Percentiles rank a stretch among this genome's conserved stretches.
Conservation (phyloP, 2,329 filamentous ascomycete species). For the Fusarium falciforme region DNA sequence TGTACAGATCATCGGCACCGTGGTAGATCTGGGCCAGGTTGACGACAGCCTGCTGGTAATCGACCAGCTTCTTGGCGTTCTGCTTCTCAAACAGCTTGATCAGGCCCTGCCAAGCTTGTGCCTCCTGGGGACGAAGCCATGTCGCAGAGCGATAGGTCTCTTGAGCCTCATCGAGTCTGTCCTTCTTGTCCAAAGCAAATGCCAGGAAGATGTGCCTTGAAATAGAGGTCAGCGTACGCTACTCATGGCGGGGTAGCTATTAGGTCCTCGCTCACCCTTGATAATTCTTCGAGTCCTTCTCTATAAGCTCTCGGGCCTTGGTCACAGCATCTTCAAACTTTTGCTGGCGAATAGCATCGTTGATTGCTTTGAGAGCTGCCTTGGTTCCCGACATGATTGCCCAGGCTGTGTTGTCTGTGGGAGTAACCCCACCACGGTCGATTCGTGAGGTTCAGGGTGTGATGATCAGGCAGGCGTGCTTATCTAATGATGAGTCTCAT, state of each 20-base stretch:
- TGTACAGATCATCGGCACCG: constrained; percentile 72
- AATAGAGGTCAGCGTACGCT: constrained; percentile 21
- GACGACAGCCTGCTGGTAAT: constrained; percentile 80
- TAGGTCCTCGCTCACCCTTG: constrained; percentile 72
- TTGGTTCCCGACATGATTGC: constrained; percentile 69
- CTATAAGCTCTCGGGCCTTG: constrained; percentile 76
- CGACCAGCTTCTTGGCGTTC: constrained; percentile 72
- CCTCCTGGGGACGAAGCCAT: constrained; percentile 76
- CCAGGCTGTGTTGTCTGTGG: constrained; percentile 18
- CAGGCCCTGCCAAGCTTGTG: constrained; percentile 92
- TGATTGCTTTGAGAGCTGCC: constrained; percentile 83
- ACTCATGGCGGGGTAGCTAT: constrained; percentile 22
- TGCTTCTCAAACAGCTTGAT: constrained; percentile 87
- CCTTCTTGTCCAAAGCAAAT: constrained; percentile 83
- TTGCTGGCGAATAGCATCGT: constrained; percentile 79
- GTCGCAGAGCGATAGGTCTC: constrained; percentile 80
- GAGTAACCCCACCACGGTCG: constrained; percentile 34
- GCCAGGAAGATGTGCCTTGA: constrained; percentile 84
- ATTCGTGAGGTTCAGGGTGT: background rate
- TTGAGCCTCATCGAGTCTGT: constrained; percentile 78
- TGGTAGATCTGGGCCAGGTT: constrained; percentile 81
- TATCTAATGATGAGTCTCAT: background rate
- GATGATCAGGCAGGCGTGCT: background rate
- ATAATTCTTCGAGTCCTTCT: constrained; percentile 81
- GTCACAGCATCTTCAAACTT: constrained; percentile 81